A percentile compares a stretch with the other conserved stretches of the same genome.
Conservation (phyloP, 169 alveolate genomes). For the Perkinsus chesapeaki region DNA sequence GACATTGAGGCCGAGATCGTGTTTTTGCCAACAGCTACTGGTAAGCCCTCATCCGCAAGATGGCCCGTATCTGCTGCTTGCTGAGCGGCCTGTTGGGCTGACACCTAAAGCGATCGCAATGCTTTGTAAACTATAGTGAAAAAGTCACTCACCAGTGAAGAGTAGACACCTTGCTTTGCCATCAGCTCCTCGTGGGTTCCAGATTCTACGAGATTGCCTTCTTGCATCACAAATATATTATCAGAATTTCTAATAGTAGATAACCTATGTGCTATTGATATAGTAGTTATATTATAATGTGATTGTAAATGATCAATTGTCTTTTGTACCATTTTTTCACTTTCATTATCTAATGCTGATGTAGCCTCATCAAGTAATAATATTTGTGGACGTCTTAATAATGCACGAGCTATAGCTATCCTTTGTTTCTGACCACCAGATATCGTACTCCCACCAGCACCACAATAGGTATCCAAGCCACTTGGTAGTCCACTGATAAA, state of each 20-base stretch:
- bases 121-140: background rate
- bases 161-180: background rate
- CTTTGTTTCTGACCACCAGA: constrained; percentile 76
- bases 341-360: constrained; percentile 60
- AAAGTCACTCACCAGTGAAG: background rate
- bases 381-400: constrained; percentile 44
- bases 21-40: too few relatives aligned
- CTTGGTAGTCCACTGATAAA: constrained; percentile 71
- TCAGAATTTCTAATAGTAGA: constrained; percentile 59
- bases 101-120: background rate
- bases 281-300: constrained; percentile 37
- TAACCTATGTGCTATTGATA: constrained; percentile 79
- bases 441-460: constrained; percentile 57
- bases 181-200: background rate
- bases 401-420: constrained; percentile 76
- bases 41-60: too few relatives aligned
- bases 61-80: too few relatives aligned
- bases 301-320: constrained; percentile 30
- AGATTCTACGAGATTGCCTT: background rate
- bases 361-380: constrained; percentile 81
- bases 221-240: constrained; percentile 24
- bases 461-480: constrained; percentile 68
- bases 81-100: background rate
- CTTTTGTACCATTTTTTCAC: constrained; percentile 21
- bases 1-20: too few relatives aligned